These are phyloP conservation scores for Metarhizium rileyi DNA, from an alignment of 2,329 filamentous ascomycete genomes.

Conservation along the genomic window DNA sequence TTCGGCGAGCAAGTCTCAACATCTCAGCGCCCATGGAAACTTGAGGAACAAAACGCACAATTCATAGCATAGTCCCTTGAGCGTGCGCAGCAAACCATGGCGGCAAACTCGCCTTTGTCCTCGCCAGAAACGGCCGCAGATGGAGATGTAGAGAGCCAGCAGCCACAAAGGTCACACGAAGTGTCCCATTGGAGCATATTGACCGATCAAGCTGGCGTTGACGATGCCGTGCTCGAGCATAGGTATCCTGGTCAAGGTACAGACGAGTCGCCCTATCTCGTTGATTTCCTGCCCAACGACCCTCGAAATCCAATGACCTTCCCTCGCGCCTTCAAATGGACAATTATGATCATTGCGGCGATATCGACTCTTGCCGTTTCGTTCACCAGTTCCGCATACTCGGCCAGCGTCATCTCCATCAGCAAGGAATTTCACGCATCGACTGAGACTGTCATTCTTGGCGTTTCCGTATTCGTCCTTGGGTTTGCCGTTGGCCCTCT, in stretches of 20 bases:
- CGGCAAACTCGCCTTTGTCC: conserved; percentile 1
- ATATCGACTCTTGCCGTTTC: conserved; percentile 59
- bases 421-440: conserved; percentile 43
- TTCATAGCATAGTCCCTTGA: neutral
- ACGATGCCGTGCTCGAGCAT: conserved; percentile 44
- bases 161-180: conserved; percentile 15
- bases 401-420: conserved; percentile 45
- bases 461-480: conserved; percentile 54
- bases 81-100: conserved; percentile 3
- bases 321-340: conserved; percentile 50
- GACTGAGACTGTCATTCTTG: conserved; percentile 45
- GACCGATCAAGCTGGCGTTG: conserved; percentile 48
- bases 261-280: conserved; percentile 54
- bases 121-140: conserved; percentile 20
- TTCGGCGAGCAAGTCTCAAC: too few relatives aligned
- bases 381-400: conserved; percentile 60
- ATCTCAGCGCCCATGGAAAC: neutral
- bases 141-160: conserved; percentile 33
- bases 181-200: conserved; percentile 43
- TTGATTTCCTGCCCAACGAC: conserved; percentile 59
- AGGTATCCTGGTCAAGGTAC: conserved; percentile 54
- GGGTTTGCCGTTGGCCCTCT: conserved; percentile 54
- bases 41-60: neutral
- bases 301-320: conserved; percentile 58
- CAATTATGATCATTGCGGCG: conserved; percentile 52